A percentile compares a stretch with the other conserved stretches of the same genome.
These are phyloP conservation scores for Rhizoclosmatium globosum DNA, from an alignment of 192 early-diverging fungal genomes.

Conservation along the genomic window DNA sequence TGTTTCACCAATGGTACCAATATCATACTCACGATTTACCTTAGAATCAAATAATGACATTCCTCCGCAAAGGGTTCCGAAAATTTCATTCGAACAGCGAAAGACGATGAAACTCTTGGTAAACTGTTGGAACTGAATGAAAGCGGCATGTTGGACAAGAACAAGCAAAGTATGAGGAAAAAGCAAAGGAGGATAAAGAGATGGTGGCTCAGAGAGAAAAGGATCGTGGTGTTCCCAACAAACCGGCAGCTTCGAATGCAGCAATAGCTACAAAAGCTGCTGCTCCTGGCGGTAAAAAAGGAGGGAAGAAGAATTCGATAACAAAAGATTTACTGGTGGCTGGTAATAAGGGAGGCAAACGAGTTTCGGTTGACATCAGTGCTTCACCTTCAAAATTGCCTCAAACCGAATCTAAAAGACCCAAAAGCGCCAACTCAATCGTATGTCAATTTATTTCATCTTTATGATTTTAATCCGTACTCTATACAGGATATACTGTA, in stretches of 20 bases:
- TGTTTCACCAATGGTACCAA: background rate
- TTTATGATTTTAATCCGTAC: background rate
- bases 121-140: slow-evolving; percentile 46
- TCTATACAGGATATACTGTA: slow-evolving; percentile 10
- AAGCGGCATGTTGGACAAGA: slow-evolving; percentile 44
- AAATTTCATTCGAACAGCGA: slow-evolving; percentile 45
- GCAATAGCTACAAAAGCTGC: background rate
- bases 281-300: background rate
- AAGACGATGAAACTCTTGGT: slow-evolving; percentile 37
- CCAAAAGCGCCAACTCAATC: background rate
- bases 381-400: background rate
- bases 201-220: slow-evolving; percentile 7
- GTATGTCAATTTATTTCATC: background rate
- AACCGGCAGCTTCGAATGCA: too few relatives aligned
- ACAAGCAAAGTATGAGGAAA: slow-evolving; percentile 18
- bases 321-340: background rate
- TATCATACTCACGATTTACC: background rate
- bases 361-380: background rate
- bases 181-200: slow-evolving; percentile 25
- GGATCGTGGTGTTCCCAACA: background rate
- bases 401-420: slow-evolving; percentile 14
- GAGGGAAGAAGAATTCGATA: background rate
- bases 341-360: background rate
- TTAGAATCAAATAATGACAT: slow-evolving; percentile 40
- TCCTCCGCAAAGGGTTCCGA: slow-evolving; percentile 42